Conservation (phyloP, 116 monocot species). For the Zostera marina region DNA sequence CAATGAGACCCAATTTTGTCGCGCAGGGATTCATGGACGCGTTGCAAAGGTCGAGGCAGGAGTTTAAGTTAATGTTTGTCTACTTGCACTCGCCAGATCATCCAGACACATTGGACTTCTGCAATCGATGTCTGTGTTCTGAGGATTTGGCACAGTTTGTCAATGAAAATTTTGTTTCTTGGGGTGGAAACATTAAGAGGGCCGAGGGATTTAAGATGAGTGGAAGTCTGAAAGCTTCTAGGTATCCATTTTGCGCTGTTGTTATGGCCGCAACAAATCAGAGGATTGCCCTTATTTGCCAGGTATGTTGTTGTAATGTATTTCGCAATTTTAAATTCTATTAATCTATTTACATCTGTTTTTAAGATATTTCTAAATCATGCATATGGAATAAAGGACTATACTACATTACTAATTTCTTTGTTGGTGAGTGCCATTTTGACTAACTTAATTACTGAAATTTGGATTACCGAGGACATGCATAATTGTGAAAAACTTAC, state of each 20-base stretch:
- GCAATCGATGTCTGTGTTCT: slow-evolving; percentile 38
- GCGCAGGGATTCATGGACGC: slow-evolving; percentile 79
- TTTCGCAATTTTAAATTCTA: too few species aligned
- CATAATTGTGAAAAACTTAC: too few species aligned
- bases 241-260: slow-evolving; percentile 82
- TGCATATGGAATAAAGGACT: too few species aligned
- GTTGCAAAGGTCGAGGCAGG: slow-evolving; percentile 65
- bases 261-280: slow-evolving; percentile 69
- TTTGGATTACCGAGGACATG: too few species aligned
- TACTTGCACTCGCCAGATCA: slow-evolving; percentile 94
- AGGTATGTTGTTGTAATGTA: too few species aligned
- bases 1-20: slow-evolving; percentile 32
- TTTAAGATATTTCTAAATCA: too few species aligned
- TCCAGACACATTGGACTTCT: slow-evolving; percentile 73
- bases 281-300: slow-evolving; percentile 56
- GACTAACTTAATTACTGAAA: too few species aligned
- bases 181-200: slow-evolving; percentile 84
- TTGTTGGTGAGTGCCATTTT: too few species aligned
- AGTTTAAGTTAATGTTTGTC: slow-evolving; percentile 74
- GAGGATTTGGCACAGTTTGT: slow-evolving; percentile 53
- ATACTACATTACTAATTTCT: too few species aligned
- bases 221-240: slow-evolving; percentile 74
- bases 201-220: slow-evolving; percentile 98
- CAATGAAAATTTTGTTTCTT: slow-evolving; percentile 79
- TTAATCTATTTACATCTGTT: too few species aligned